Conservation (phyloP, 495 filamentous ascomycete species). For the Acidiella bohemica region DNA sequence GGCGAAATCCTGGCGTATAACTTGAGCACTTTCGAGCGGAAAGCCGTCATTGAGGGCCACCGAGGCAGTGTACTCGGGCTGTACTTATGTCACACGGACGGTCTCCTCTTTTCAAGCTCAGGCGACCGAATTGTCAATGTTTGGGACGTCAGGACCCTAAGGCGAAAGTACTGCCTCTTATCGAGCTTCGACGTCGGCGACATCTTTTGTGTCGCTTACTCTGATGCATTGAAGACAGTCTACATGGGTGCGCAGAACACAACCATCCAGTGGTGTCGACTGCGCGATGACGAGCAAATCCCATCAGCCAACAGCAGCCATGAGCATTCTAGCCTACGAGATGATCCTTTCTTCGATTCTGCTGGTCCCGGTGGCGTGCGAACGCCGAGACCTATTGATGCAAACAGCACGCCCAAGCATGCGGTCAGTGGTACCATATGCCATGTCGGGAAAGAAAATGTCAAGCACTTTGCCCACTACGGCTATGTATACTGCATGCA, state of each 20-base stretch:
- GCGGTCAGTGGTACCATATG: constrained; percentile 49
- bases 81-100: constrained; percentile 57
- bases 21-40: constrained; percentile 67
- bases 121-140: constrained; percentile 90
- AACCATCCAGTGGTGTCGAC: constrained; percentile 67
- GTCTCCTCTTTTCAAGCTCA: constrained; percentile 79
- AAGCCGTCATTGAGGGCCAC: constrained; percentile 67
- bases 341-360: constrained; percentile 91
- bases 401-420: constrained; percentile 18
- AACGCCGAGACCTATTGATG: constrained; percentile 40
- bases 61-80: constrained; percentile 79
- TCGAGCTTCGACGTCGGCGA: constrained; percentile 91
- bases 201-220: constrained; percentile 85
- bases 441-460: constrained; percentile 70
- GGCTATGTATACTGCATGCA: constrained; percentile 96
- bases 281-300: constrained; percentile 44
- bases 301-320: constrained; percentile 30
- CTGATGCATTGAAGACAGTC: constrained; percentile 57
- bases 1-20: constrained; percentile 88
- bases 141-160: constrained; percentile 33
- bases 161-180: constrained; percentile 75
- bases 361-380: constrained; percentile 65
- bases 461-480: constrained; percentile 80
- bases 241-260: constrained; percentile 94
- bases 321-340: constrained; percentile 60